Evolutionary conservation across 306 rosid genomes (phyloP), one percentile per base, ranked within the genome.

Genomic region (Arachis stenosperma): DNA sequence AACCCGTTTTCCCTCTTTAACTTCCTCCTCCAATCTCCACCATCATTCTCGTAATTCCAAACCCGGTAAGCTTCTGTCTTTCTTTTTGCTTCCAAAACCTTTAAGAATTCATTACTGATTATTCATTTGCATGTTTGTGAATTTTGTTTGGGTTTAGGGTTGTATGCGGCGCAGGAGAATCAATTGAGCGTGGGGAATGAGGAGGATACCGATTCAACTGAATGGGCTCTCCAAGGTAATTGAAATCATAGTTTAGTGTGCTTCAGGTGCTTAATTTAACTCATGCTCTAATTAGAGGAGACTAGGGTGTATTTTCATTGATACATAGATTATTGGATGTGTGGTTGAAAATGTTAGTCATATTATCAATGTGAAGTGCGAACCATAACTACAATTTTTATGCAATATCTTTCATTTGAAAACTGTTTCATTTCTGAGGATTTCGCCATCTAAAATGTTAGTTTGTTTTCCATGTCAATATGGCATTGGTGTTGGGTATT

Each of bases 161-260:
- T 76, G 74, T 76, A 73, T 59, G 97, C 96, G 0, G 81, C 88
- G 11, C 97, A 86, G 48, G 90, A 90, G 47, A 85, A 90, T 64
- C 93, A 86, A 73, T 82, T 76, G 70, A 76, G 79, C 75, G 72
- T 67, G 22, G 96, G 74, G 66, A 82, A 57, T 63, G 92, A 68
- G 69, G 82, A 54, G 59, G 80, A 79, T 65, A 57, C 79, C 48
- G 86, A 84, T 57, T 67, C 76, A 54, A 79, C 67, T 71, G 98
- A 93, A 71, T 90, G 92, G 87, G 89, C 90, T 22, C 86, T 93
- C 78, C 97, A 90, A 86, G 97, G 98, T 89, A 39, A 12, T 64
- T 51, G 3, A 42, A 44, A 47, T 39, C 1, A n/a, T 65, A 13
- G 13, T 14, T 57, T 75, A 11, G 30, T 76, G 44, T 29, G 13